These are phyloP conservation scores for Coprinellus micaceus DNA, from an alignment of 768 basidiomycete genomes.

Conservation along the genomic window DNA sequence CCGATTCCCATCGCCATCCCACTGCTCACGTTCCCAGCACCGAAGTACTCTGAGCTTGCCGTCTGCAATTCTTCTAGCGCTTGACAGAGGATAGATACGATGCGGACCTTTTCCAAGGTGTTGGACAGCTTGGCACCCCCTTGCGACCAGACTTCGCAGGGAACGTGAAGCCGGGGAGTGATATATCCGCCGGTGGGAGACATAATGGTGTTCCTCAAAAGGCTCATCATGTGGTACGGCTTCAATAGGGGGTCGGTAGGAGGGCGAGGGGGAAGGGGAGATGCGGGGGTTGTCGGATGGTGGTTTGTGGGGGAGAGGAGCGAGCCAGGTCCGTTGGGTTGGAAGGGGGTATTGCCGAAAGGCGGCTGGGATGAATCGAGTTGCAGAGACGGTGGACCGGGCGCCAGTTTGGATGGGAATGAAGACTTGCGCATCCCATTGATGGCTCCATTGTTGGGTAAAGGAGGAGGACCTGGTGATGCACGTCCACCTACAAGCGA, in stretches of 20 bases:
- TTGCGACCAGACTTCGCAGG: constrained; percentile 88
- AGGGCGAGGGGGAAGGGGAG: constrained; percentile 70
- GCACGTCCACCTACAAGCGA: constrained; percentile 49
- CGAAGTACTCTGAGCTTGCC: constrained; percentile 70
- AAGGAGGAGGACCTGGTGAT: constrained; percentile 50
- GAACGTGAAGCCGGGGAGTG: constrained; percentile 81
- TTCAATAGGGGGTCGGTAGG: constrained; percentile 74
- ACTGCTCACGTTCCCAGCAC: constrained; percentile 73
- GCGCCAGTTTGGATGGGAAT: constrained; percentile 55
- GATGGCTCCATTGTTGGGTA: constrained; percentile 28
- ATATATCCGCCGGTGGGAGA: constrained; percentile 83
- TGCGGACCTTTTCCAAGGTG: constrained; percentile 80
- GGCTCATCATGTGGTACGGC: constrained; percentile 88
- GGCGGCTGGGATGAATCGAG: constrained; percentile 18
- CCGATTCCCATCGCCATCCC: constrained; percentile 74
- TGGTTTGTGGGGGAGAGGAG: constrained; percentile 28
- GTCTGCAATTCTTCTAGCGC: constrained; percentile 77
- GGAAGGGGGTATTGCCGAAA: constrained; percentile 8
- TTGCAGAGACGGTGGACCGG: constrained; percentile 41
- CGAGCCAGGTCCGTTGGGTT: constrained; percentile 25
- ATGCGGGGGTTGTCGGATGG: constrained; percentile 70
- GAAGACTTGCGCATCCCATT: constrained; percentile 58
- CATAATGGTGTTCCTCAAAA: constrained; percentile 75
- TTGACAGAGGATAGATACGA: constrained; percentile 72
- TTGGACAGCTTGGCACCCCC: constrained; percentile 83